Conservation (phyloP, 352 stramenopile species). For the Poterioochromonas sp. region DNA sequence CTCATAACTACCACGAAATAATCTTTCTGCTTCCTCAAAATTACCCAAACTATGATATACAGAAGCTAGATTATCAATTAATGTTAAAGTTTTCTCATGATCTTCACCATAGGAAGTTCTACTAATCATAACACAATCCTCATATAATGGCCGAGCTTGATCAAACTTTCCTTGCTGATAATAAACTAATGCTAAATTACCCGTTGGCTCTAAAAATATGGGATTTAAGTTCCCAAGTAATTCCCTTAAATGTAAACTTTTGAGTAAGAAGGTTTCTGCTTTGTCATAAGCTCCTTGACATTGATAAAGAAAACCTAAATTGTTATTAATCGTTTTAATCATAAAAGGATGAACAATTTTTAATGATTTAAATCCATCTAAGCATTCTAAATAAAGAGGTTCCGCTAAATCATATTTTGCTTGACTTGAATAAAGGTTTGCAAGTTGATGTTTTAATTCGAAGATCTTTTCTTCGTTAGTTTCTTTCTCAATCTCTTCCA, state of each 20-base stretch:
- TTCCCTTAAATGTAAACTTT: no score
- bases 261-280: background rate
- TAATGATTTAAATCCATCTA: background rate
- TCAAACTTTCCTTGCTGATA: background rate
- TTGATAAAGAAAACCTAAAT: background rate
- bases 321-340: background rate
- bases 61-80: background rate
- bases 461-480: background rate
- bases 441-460: background rate
- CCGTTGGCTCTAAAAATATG: no score
- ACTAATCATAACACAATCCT: background rate
- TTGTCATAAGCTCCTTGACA: background rate
- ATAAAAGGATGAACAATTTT: background rate
- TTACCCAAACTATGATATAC: background rate
- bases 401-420: background rate
- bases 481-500: background rate
- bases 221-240: no score
- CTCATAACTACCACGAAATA: no score
- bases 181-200: background rate
- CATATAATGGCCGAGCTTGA: background rate
- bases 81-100: background rate
- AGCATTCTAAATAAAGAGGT: background rate
- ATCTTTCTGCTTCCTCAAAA: background rate
- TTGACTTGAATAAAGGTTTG: background rate
- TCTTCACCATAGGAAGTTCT: constrained; percentile 1